A percentile compares a stretch with the other conserved stretches of the same genome.
These are phyloP conservation scores for Vitis hybrid DNA, from an alignment of 177 flowering plant genomes.

Conservation along the genomic window DNA sequence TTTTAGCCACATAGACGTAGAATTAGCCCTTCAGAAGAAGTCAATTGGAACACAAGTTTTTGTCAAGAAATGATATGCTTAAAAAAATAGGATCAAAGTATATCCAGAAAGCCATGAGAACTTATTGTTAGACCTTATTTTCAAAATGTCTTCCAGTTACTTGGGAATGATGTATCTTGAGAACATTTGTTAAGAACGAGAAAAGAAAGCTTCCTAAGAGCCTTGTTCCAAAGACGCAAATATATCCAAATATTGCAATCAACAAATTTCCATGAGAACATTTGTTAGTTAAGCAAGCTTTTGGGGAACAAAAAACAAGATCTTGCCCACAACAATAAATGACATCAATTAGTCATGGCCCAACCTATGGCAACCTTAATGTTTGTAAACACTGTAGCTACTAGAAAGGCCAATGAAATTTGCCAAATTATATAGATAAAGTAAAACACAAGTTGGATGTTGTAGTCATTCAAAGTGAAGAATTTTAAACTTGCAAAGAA, in stretches of 20 bases:
- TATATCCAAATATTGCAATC: constrained; percentile 66
- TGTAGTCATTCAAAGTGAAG: constrained; percentile 72
- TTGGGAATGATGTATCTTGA: constrained; percentile 70
- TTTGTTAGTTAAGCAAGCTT: too few relatives aligned
- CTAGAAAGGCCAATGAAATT: constrained; percentile 74
- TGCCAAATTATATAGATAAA: constrained; percentile 83
- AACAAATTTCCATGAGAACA: background rate
- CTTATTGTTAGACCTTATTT: background rate
- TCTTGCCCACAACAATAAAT: too few relatives aligned
- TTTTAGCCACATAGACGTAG: too few relatives aligned
- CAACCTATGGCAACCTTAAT: constrained; percentile 81
- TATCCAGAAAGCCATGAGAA: too few relatives aligned
- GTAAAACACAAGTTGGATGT: constrained; percentile 85
- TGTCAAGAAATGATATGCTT: too few relatives aligned
- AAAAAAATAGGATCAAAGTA: too few relatives aligned
- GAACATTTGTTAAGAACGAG: constrained; percentile 34
- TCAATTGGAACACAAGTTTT: too few relatives aligned
- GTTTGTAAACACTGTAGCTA: constrained; percentile 65
- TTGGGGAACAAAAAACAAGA: too few relatives aligned
- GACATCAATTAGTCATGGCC: constrained; percentile 7
- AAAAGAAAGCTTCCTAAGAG: constrained; percentile 67
- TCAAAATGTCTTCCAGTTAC: constrained; percentile 43
- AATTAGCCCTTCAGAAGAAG: too few relatives aligned
- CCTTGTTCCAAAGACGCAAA: constrained; percentile 63
- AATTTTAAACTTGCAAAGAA: constrained; percentile 68